Percentiles rank a stretch among this genome's conserved stretches.
These are phyloP conservation scores for Pyrenochaeta sp. DNA, from an alignment of 2,329 filamentous ascomycete genomes.

Conservation along the genomic window DNA sequence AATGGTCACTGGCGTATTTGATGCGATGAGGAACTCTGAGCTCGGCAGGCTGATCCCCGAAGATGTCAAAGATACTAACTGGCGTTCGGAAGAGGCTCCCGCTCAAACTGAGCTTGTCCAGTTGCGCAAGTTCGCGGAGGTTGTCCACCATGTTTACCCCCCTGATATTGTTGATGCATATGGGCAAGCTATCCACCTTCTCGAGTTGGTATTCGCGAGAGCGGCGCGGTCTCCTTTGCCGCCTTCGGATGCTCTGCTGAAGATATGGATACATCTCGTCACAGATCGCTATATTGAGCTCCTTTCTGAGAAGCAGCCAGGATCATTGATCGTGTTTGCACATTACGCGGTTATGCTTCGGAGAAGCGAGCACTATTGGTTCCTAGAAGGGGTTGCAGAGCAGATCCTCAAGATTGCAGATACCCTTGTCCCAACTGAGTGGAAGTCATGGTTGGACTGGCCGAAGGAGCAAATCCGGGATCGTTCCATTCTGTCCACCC, in stretches of 20 bases:
- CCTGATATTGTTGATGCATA: constrained; percentile 41
- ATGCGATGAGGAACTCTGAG: constrained; percentile 19
- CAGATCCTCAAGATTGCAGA: constrained; percentile 37
- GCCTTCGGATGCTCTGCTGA: constrained; percentile 36
- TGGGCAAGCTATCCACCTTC: constrained; percentile 28
- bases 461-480: constrained; percentile 34
- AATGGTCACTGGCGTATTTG: constrained; percentile 33
- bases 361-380: constrained; percentile 34
- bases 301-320: constrained; percentile 39
- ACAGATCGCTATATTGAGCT: constrained; percentile 37
- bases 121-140: constrained; percentile 34
- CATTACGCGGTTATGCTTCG: constrained; percentile 47
- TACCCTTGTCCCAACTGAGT: constrained; percentile 34
- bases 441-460: constrained; percentile 40
- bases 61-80: constrained; percentile 29
- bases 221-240: constrained; percentile 20
- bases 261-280: constrained; percentile 38
- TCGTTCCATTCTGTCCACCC: background rate
- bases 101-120: constrained; percentile 30
- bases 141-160: constrained; percentile 35
- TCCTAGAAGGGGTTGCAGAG: constrained; percentile 33
- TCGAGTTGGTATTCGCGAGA: constrained; percentile 31
- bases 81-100: constrained; percentile 22
- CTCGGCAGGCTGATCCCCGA: constrained; percentile 28
- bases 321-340: constrained; percentile 47